Percentiles rank a stretch among this genome's conserved stretches.
Evolutionary conservation across 495 filamentous ascomycete species (phyloP).

Genomic region (Parachaetomium inaequale): DNA sequence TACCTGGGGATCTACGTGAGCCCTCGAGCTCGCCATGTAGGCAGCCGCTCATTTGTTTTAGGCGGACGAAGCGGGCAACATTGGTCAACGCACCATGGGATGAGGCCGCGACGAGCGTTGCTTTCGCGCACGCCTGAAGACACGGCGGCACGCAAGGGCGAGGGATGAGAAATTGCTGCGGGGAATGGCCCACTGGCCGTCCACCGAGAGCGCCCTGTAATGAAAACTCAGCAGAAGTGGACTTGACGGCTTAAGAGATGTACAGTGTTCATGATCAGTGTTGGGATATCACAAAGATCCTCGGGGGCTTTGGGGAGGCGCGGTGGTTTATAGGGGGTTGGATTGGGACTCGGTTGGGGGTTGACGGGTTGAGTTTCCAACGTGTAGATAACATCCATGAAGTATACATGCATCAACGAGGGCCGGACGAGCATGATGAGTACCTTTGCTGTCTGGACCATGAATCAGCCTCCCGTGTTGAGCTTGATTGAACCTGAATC

Average conservation of each 20-base stretch:
- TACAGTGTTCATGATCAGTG: slow-evolving; percentile 1
- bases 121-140: not conserved
- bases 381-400: slow-evolving; percentile 1
- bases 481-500: too few species aligned
- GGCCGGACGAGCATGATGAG: not conserved
- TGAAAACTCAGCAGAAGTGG: not conserved
- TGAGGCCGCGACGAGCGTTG: not conserved
- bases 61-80: not conserved
- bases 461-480: too few species aligned
- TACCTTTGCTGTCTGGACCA: not conserved
- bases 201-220: not conserved
- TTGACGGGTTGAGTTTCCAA: not conserved
- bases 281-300: not conserved
- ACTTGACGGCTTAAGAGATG: not conserved
- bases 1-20: not conserved
- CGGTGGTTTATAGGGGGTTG: not conserved
- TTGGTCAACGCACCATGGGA: not conserved
- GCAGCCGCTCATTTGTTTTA: slow-evolving; percentile 12
- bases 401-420: not conserved
- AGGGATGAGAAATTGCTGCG: not conserved
- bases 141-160: not conserved
- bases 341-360: not conserved
- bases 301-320: not conserved
- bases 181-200: not conserved
- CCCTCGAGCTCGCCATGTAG: not conserved